Base-by-base conservation (phyloP, 768 basidiomycete genomes). In the Russula olivacea region DNA sequence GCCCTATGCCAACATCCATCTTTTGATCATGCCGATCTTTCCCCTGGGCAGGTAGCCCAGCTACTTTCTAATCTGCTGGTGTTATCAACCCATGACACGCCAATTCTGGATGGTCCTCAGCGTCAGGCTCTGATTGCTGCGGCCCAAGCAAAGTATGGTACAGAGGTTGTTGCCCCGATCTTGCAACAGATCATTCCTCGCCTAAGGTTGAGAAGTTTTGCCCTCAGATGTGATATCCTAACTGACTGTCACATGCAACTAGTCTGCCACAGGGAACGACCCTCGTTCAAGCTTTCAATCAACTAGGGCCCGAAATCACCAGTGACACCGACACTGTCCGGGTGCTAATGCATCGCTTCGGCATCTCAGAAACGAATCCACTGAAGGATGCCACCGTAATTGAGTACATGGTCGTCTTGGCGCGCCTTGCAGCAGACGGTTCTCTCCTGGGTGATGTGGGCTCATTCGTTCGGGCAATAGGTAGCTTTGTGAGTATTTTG, bases 21-120 rank as follows among this genome's bases (percentile, higher is more conserved):
- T 45, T 90, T 91, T 69, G 92, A 93, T 73, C 84, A 88, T 69
- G 86, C 86, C 49, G 89, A 91, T 73, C 78, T 93, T 63, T 81
- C 83, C 23, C 84, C 87, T 14, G 79, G 80, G 52, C 91, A 92
- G 70, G 79, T 91, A 63, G 81, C 84, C 65, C 89, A 90, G 77
- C 77, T 95, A 67, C 81, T 94, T 77, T 79, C 85, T 53, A 93
- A 92, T 72, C 78, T 94, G 62, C 80, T 95, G 65, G 86, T 82
- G 40, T 86, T 90, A 71, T 75, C 82, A 3, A 80, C 82, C n/a
- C 73, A 79, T 48, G 91, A 93, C 66, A 75, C 83, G 23, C 87
- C 90, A 53, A 76, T 87, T 38, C 74, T 93, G 64, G 91, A 91
- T 70, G 77, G 81, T 30, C 74, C 80, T 8, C 91, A 93, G 73